Percentiles rank a stretch among this genome's conserved stretches.
Evolutionary conservation across 257 asterid genomes (phyloP).

Genomic region (Asclepias syriaca): DNA sequence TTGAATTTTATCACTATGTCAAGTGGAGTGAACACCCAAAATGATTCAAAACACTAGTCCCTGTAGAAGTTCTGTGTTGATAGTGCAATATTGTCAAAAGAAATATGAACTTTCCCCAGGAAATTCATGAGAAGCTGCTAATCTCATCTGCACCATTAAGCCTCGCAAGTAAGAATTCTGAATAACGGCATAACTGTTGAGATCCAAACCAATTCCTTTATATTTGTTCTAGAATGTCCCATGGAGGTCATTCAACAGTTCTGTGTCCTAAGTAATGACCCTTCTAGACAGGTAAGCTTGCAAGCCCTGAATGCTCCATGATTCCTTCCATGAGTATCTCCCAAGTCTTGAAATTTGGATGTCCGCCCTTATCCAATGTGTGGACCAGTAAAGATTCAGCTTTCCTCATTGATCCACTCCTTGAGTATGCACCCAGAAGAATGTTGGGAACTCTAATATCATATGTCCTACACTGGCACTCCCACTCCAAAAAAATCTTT

Average conservation of each 20-base stretch:
- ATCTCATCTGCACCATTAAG: no score
- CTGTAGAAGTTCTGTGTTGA: no score
- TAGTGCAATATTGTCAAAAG: not conserved
- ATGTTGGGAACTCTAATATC: slow-evolving; percentile 37
- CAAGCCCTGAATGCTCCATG: slow-evolving; percentile 20
- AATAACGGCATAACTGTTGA: slow-evolving; percentile 7
- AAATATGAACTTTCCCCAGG: not conserved
- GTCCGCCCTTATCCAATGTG: slow-evolving; percentile 30
- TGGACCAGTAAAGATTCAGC: slow-evolving; percentile 27
- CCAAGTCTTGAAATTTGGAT: slow-evolving; percentile 41
- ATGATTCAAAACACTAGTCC: no score
- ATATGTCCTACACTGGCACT: slow-evolving; percentile 26
- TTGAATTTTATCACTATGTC: no score
- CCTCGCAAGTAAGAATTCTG: not conserved
- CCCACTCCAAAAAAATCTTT: slow-evolving; percentile 29
- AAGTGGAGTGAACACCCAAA: no score
- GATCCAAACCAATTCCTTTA: slow-evolving; percentile 23
- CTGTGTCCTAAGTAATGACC: slow-evolving; percentile 21
- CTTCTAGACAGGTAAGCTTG: slow-evolving; percentile 22
- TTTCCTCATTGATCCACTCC: slow-evolving; percentile 23
- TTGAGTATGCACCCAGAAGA: slow-evolving; percentile 39
- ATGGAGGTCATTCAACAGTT: slow-evolving; percentile 1
- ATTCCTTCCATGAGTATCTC: slow-evolving; percentile 40
- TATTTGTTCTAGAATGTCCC: slow-evolving; percentile 24
- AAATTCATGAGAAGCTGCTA: not conserved